phyloP scores from a whole-genome alignment of 139 green algal species.

The Astrephomene gubernaculifera region DNA sequence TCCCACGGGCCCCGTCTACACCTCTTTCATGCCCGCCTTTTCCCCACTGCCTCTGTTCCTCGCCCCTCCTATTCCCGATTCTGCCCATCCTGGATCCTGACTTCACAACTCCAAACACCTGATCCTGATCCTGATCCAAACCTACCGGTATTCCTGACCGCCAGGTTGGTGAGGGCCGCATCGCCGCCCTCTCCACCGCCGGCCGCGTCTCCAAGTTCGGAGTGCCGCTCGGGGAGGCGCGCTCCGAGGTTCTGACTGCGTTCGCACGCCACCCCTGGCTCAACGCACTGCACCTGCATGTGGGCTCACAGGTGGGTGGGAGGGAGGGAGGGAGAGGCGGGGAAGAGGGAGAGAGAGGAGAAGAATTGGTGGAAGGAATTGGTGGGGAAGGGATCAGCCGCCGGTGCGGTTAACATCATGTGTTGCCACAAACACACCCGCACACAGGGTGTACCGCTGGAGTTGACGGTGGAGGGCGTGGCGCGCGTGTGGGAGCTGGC shows the following conservation, averaged over 20 bases:
- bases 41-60: too few species aligned
- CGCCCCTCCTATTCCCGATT: too few species aligned
- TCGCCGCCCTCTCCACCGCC: conserved; percentile 50
- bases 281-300: conserved; percentile 62
- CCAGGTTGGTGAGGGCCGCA: conserved; percentile 55
- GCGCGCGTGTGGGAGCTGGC: conserved; percentile 4
- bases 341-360: not conserved
- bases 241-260: conserved; percentile 30
- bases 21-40: too few species aligned
- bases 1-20: too few species aligned
- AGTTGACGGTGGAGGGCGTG: conserved; percentile 39
- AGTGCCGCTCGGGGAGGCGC: conserved; percentile 42
- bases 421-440: not conserved
- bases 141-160: too few species aligned
- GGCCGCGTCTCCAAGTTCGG: conserved; percentile 56
- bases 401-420: not conserved
- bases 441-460: conserved; percentile 18
- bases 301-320: conserved; percentile 49
- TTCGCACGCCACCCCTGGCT: conserved; percentile 53
- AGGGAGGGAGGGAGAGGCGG: not conserved
- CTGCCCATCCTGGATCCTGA: too few species aligned
- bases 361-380: not conserved
- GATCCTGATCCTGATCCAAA: too few species aligned
- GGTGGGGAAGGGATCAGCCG: not conserved
- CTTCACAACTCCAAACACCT: too few species aligned